Conservation (phyloP, 2,329 filamentous ascomycete genomes). For the Aspergillus floridensis region DNA sequence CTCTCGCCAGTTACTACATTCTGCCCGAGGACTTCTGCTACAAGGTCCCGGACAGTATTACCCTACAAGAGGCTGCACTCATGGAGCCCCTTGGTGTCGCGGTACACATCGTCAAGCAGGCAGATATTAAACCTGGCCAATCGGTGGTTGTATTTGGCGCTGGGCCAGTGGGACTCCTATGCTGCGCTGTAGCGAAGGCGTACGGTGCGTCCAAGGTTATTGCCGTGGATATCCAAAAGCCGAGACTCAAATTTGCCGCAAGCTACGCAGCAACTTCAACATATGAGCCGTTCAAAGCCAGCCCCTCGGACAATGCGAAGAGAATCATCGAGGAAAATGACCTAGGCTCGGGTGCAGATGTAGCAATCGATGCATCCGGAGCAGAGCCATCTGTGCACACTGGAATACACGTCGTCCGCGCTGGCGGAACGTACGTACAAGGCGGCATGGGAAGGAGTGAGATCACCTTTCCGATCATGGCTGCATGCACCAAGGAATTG, state of each 20-base stretch:
- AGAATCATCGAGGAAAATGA: slow-evolving; percentile 63
- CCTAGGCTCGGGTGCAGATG: slow-evolving; percentile 67
- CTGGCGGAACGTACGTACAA: slow-evolving; percentile 76
- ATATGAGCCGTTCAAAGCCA: slow-evolving; percentile 61
- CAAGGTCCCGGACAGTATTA: slow-evolving; percentile 74
- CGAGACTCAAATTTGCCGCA: slow-evolving; percentile 74
- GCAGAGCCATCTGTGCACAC: slow-evolving; percentile 77
- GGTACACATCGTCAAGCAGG: slow-evolving; percentile 79
- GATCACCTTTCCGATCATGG: slow-evolving; percentile 89
- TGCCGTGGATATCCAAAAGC: slow-evolving; percentile 80
- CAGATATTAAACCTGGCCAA: slow-evolving; percentile 68
- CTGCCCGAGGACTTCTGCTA: slow-evolving; percentile 90
- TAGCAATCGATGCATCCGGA: slow-evolving; percentile 76
- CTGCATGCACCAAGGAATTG: slow-evolving; percentile 83
- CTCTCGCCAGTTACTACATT: slow-evolving; percentile 79
- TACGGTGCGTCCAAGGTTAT: slow-evolving; percentile 84
- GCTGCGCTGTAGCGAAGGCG: slow-evolving; percentile 77
- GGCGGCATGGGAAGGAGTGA: slow-evolving; percentile 87
- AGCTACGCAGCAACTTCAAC: slow-evolving; percentile 58
- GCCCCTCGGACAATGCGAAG: slow-evolving; percentile 70
- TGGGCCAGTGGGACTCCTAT: slow-evolving; percentile 82
- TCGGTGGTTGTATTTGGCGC: slow-evolving; percentile 82
- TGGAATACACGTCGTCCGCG: slow-evolving; percentile 66
- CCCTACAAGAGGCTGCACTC: slow-evolving; percentile 81
- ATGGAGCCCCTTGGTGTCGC: slow-evolving; percentile 86